Evolutionary conservation across 306 rosid genomes (phyloP), one percentile per base, ranked within the genome.

Genomic region (Castanea crenata): DNA sequence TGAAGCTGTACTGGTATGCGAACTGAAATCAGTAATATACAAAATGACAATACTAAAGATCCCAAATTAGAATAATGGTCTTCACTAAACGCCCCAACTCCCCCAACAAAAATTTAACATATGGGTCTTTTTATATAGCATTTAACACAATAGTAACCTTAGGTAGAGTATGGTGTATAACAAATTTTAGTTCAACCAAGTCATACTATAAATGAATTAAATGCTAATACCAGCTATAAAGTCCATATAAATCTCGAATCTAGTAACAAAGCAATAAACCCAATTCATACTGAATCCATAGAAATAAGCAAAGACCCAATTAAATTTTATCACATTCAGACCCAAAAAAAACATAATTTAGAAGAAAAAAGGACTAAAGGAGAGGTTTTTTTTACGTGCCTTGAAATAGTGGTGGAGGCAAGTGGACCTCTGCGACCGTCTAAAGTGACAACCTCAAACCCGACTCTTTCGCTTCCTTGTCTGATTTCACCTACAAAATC

Each of bases 361-460:
- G 10, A 27, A 41, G 25, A 55, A 38, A 51, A 62, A 10, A 4
- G n/a, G n/a, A n/a, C n/a, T n/a, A n/a, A n/a, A n/a, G n/a, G 41
- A 55, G 25, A 34, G 32, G 0, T 7, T 38, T 38, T 29, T 38
- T 38, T 38, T 38, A 20, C 15, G 49, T n/a, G 13, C 97, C 90
- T 87, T 35, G 96, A 88, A 74, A 86, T 27, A 68, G 83, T 69
- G 76, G 88, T 18, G 41, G 96, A 90, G 21, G 98, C 91, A 34
- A 93, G 92, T 12, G 91, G 90, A 83, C 89, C 82, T 0, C 76
- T 88, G 41, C 94, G 96, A 85, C 89, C 95, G 63, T 90, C 96
- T 31, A 94, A 80, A 44, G 97, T 92, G 69, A 90, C 94, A 32
- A 92, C 96, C 82, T 94, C 84, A 31, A 94, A 94, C 38, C 97